These are phyloP conservation scores for Trypanosoma melophagium DNA, from an alignment of 208 protist species.

Conservation along the genomic window DNA sequence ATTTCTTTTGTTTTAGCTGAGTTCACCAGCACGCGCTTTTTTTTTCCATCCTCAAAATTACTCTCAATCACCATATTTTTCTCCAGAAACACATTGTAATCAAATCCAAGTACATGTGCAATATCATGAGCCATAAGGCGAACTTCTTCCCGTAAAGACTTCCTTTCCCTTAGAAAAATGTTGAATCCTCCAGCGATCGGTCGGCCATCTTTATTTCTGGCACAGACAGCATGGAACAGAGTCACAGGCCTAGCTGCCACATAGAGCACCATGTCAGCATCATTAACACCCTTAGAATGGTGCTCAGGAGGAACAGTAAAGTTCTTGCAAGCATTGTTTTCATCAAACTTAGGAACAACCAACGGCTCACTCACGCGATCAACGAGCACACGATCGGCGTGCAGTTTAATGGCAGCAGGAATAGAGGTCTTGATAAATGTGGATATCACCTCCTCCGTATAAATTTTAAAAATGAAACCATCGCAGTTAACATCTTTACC, in stretches of 20 bases:
- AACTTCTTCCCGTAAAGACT: constrained; percentile 10
- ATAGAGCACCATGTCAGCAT: constrained; percentile 27
- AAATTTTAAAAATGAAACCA: too few relatives aligned
- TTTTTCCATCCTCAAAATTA: background rate
- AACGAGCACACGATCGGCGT: constrained; percentile 15
- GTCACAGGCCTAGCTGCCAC: constrained; percentile 15
- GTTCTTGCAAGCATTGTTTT: background rate
- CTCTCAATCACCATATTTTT: constrained; percentile 10
- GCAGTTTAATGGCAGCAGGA: constrained; percentile 11
- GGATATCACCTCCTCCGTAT: too few relatives aligned
- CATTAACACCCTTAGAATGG: constrained; percentile 1
- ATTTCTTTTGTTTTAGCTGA: background rate
- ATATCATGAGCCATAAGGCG: constrained; percentile 56
- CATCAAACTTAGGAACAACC: constrained; percentile 3
- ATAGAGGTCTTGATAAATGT: too few relatives aligned
- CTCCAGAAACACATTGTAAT: background rate
- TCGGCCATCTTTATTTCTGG: constrained; percentile 1
- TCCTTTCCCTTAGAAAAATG: constrained; percentile 35
- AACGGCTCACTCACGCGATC: background rate
- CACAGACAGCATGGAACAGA: constrained; percentile 33
- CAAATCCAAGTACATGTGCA: constrained; percentile 66
- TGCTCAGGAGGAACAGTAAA: constrained; percentile 15
- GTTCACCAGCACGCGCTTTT: background rate
- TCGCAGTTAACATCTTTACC: too few relatives aligned
- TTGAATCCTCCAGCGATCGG: constrained; percentile 44